Base-by-base conservation (phyloP, 768 basidiomycete species). In the Paxillus ammoniavirescens region DNA sequence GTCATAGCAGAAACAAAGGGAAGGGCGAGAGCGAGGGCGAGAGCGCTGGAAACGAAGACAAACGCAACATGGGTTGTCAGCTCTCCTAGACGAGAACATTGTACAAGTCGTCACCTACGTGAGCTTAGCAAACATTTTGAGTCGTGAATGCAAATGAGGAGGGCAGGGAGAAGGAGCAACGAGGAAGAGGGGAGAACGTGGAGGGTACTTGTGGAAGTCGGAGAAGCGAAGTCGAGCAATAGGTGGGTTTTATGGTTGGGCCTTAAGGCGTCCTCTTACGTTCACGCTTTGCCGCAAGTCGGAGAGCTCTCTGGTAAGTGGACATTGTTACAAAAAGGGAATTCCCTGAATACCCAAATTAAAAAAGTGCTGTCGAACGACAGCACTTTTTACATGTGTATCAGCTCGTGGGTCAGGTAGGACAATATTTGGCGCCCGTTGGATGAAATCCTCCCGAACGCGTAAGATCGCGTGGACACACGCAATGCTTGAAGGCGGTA, bases 361-460 rank as follows among this genome's bases (percentile, higher is more conserved):
- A 21, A 21, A 21, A 21, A 21, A 21, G 21, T 26, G 26, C 26
- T 26, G 26, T 26, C 23, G 23, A 3, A 3, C 5, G 23, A 26
- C 23, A 26, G 23, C 23, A 5, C 23, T 26, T 26, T 26, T 26
- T 91, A 98, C 81, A 93, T 86, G 66, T 98, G 97, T 23, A 98
- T 73, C 43, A 98, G 81, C 67, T 99, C 97, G 65, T 99, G 97
- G 18, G 89, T 81, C 33, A 99, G 75, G 30, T 2, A 99, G 75
- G 7, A 93, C 71, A 23, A 98, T 26, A 26, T 26, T 26, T 82
- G 3, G 87, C 88, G 14, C 91, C 89, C 13, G 82, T 80, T 4
- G 88, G 81, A 2, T 91, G 86, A 68, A 94, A 97, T 0, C 94
- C 96, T 8, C 95, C 97, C 4, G 91, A 82, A 26, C 21, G 21